Evolutionary conservation across 805 yeast genomes (phyloP), one percentile per base, ranked within the genome.

Genomic region (Naumovozyma dairenensis): DNA sequence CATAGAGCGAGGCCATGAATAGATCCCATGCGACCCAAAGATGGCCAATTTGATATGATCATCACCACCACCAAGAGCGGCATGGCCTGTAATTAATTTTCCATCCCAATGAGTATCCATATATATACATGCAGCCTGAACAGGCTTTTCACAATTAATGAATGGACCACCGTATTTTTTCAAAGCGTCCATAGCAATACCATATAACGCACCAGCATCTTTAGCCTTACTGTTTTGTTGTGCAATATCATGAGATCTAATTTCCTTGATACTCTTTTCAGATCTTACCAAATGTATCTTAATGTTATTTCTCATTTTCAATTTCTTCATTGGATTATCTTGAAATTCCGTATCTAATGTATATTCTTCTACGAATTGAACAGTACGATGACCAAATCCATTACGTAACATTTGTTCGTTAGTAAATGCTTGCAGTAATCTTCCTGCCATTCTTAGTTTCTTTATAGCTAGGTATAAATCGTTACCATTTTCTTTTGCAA

Each of bases 61-160:
- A 17, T 69, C 68, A 9, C 92, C 92, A 19, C 97, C 97, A 29
- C 97, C 97, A 13, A 89, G 61, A 0, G 97, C 97, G 2, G 96
- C 96, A 60, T 92, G 97, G 2, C 85, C 84, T 24, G 75, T 55
- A 31, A 92, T 76, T 21, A 60, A 57, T 27, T 59, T 48, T 2
- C 63, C 57, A 54, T 87, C 94, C 81, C 85, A 92, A 50, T 80
- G 86, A 1, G 93, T 69, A 59, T 92, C 98, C 45, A 86, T 55
- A 45, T 76, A 79, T 54, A 89, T 66, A 16, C 82, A 89, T 0
- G 97, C 96, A 16, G 92, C 93, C 47, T 82, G 83, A 2, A 69
- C 69, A 1, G 79, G 78, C 6, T 69, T 65, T 6, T 60, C 58
- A 8, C 45, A 46, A 12, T 58, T 59, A 4, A 58, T 50, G 37